Evolutionary conservation across 1,139 yeast species (phyloP).

Genomic region (Suhomyces yuchorum): DNA sequence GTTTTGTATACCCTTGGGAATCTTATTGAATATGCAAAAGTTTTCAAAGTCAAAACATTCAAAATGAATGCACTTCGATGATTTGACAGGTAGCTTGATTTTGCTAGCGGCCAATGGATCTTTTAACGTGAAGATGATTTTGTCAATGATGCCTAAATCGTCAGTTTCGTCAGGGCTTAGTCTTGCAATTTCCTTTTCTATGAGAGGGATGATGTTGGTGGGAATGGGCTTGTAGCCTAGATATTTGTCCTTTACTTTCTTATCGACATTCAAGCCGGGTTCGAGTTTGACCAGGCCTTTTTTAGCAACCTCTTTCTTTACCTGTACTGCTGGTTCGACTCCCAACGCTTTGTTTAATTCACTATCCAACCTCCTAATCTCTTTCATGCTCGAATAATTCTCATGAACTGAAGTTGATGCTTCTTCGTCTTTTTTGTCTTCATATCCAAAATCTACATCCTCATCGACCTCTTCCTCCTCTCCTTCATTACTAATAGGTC

Average conservation of each 20-base stretch:
- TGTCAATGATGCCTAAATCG: slow-evolving; percentile 19
- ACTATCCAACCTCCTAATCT: slow-evolving; percentile 12
- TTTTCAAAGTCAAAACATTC: slow-evolving; percentile 51
- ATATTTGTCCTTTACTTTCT: not conserved
- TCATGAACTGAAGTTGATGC: not conserved
- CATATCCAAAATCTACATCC: not conserved
- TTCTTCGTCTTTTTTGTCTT: not conserved
- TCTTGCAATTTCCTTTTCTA: slow-evolving; percentile 17
- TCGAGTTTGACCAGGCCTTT: slow-evolving; percentile 3
- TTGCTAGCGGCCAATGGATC: slow-evolving; percentile 34
- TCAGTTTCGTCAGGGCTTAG: slow-evolving; percentile 16
- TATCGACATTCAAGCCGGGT: not conserved
- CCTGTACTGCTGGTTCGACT: not conserved
- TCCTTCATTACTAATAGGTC: slow-evolving; percentile 3
- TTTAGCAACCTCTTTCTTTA: slow-evolving; percentile 1
- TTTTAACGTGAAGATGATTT: slow-evolving; percentile 19
- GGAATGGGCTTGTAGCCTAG: slow-evolving; percentile 18
- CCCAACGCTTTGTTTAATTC: slow-evolving; percentile 16
- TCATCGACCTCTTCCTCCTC: slow-evolving; percentile 10
- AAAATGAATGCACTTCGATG: slow-evolving; percentile 41
- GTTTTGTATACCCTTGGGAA: slow-evolving; percentile 32
- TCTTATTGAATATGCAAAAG: slow-evolving; percentile 43
- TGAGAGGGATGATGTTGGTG: slow-evolving; percentile 19
- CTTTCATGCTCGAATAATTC: not conserved
- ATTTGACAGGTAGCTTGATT: slow-evolving; percentile 44